Conservation (phyloP, 352 stramenopile genomes). For the Pythium dissimile region DNA sequence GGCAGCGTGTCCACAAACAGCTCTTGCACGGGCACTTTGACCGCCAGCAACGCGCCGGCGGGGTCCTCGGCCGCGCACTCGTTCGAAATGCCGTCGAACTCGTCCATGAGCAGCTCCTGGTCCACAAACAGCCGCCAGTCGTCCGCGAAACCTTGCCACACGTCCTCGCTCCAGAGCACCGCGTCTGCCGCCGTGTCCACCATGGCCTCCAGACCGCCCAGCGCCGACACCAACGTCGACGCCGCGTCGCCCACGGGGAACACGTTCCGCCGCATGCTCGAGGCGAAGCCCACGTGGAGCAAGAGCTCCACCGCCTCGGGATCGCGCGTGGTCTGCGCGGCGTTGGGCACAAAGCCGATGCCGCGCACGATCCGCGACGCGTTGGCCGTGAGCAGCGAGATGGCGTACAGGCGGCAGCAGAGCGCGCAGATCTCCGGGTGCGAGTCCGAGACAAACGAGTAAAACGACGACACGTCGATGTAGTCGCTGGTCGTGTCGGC, state of each 20-base stretch:
- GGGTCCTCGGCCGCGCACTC: slow-evolving; percentile 10
- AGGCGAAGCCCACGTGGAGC: slow-evolving; percentile 69
- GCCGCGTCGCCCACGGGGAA: background rate
- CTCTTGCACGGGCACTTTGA: slow-evolving; percentile 36
- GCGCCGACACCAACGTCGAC: slow-evolving; percentile 11
- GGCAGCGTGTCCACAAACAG: slow-evolving; percentile 34
- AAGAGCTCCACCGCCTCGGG: slow-evolving; percentile 51
- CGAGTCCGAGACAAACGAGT: slow-evolving; percentile 80
- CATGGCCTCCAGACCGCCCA: slow-evolving; percentile 16
- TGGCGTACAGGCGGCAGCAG: slow-evolving; percentile 71
- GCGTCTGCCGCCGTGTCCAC: slow-evolving; percentile 29
- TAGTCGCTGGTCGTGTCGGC: slow-evolving; percentile 68
- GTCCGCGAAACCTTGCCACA: slow-evolving; percentile 53
- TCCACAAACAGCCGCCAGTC: slow-evolving; percentile 56
- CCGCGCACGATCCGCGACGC: slow-evolving; percentile 51
- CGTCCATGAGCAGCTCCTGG: slow-evolving; percentile 49
- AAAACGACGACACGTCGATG: slow-evolving; percentile 78
- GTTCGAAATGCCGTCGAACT: slow-evolving; percentile 42
- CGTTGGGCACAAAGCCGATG: slow-evolving; percentile 57
- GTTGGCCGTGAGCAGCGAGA: slow-evolving; percentile 56
- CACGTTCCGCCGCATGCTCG: slow-evolving; percentile 29
- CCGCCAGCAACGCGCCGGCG: slow-evolving; percentile 10
- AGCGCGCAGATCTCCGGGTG: slow-evolving; percentile 76
- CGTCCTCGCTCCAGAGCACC: slow-evolving; percentile 47
- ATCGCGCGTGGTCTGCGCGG: slow-evolving; percentile 44